Conservation (phyloP, 2,329 filamentous ascomycete genomes). For the Ceratocystis ficicola region DNA sequence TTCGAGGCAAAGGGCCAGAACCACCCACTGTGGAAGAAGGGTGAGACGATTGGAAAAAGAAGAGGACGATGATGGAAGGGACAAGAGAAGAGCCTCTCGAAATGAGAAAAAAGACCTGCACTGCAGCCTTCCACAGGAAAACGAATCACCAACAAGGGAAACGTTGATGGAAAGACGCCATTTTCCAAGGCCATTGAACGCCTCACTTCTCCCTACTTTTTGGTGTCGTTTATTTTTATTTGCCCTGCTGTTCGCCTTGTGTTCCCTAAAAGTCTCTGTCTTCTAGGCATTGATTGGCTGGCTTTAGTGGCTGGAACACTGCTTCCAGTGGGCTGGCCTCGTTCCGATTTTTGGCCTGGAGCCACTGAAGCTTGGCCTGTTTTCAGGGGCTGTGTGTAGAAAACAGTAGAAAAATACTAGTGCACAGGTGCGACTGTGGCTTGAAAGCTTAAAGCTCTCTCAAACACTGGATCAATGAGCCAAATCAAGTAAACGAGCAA, state of each 20-base stretch:
- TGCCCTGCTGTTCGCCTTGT: neutral
- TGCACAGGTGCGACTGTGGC: constrained; percentile 10
- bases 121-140: neutral
- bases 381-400: neutral
- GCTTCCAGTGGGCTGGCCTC: constrained; percentile 2
- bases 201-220: neutral
- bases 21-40: neutral
- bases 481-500: neutral
- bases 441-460: constrained; percentile 13
- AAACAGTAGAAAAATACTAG: neutral
- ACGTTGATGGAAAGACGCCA: neutral
- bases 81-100: neutral
- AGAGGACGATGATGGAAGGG: neutral
- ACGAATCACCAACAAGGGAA: neutral
- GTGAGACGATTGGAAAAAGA: neutral
- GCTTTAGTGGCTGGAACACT: constrained; percentile 5
- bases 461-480: neutral
- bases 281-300: neutral
- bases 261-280: neutral
- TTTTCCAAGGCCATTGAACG: neutral
- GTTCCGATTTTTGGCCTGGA: neutral
- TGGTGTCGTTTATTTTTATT: neutral
- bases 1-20: too few relatives aligned
- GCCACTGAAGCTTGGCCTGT: neutral
- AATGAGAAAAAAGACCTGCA: neutral